Evolutionary conservation across 257 asterid species (phyloP), one percentile per base, ranked within the genome.

Genomic region (Solanum raphanifolium): DNA sequence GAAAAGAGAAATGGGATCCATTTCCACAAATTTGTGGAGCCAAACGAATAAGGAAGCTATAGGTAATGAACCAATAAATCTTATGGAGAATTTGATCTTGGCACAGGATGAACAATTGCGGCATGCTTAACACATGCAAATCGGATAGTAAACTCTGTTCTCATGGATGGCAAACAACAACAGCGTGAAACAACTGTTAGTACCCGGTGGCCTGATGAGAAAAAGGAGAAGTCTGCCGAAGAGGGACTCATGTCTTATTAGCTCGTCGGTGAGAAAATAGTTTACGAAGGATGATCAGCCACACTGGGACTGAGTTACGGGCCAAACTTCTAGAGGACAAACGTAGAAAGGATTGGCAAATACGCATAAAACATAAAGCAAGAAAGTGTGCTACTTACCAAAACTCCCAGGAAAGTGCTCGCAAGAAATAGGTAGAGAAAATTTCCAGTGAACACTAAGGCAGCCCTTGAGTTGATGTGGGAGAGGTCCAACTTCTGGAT

Each of bases 331-430:
- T 34, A 9, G 13, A 36, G 82, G 82, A 36, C 0, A 74, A 21
- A 74, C 1, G 20, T 74, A 9, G 5, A n/a, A 6, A 74, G 48
- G 48, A 74, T 21, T 35, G 52, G 3, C 55, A 0, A 76, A 76
- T 38, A 60, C 5, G 34, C 4, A 4, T 6, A 76, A 39, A 39
- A 38, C 35, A n/a, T 39, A 39, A 76, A 76, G 21, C 35, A 76
- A 39, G 55, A n/a, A 75, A 12, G 58, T 7, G 3, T 23, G 83
- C 34, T n/a, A 92, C 95, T 88, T 87, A 95, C 98, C 89, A 65
- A 1, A 76, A 94, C 95, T 52, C 98, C 98, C 3, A 95, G 90
- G 81, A 94, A 71, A 69, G 98, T 94, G 94, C 98, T 95, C 20
- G 91, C 48, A 27, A 86, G 23, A 88, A 94, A 95, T 52, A 94